Percentiles rank a stretch among this genome's conserved stretches.
phyloP scores from a whole-genome alignment of 805 yeast genomes.

The Sugiyamaella mastotermitis region DNA sequence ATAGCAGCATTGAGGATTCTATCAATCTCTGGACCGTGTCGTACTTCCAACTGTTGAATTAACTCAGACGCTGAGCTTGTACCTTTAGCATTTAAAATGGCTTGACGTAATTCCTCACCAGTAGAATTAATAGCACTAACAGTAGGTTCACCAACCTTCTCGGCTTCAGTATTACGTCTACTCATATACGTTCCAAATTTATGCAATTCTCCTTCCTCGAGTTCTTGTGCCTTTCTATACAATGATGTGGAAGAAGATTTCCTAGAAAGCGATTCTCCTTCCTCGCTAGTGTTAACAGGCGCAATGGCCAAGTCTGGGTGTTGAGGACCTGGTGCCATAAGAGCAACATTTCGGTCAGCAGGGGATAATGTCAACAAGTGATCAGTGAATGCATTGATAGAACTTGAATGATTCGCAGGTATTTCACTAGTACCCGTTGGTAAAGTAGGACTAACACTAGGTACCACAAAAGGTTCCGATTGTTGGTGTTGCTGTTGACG shows the following conservation, averaged over 20 bases:
- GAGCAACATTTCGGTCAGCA: slow-evolving; percentile 6
- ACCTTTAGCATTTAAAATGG: slow-evolving; percentile 22
- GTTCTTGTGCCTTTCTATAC: slow-evolving; percentile 72
- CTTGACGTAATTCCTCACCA: slow-evolving; percentile 43
- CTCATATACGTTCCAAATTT: slow-evolving; percentile 78
- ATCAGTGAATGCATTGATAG: slow-evolving; percentile 2
- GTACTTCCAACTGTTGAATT: slow-evolving; percentile 15
- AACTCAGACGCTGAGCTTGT: slow-evolving; percentile 14
- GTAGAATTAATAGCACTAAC: slow-evolving; percentile 34
- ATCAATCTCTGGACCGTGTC: slow-evolving; percentile 14
- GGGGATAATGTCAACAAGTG: slow-evolving; percentile 3
- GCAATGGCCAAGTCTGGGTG: slow-evolving; percentile 22
- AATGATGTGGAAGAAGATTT: slow-evolving; percentile 29
- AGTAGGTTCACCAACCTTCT: not conserved
- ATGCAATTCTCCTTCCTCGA: slow-evolving; percentile 89
- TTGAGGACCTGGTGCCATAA: slow-evolving; percentile 1
- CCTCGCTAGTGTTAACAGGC: slow-evolving; percentile 14
- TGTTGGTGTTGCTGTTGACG: slow-evolving; percentile 1
- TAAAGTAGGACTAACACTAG: not conserved
- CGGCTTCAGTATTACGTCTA: not conserved
- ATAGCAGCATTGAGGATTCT: too few relatives aligned
- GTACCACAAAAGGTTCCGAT: not conserved
- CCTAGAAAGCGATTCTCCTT: slow-evolving; percentile 14
- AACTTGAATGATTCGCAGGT: too few relatives aligned
- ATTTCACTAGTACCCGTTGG: not conserved